phyloP scores from a whole-genome alignment of 805 yeast species.

The Suhomyces emberorum region DNA sequence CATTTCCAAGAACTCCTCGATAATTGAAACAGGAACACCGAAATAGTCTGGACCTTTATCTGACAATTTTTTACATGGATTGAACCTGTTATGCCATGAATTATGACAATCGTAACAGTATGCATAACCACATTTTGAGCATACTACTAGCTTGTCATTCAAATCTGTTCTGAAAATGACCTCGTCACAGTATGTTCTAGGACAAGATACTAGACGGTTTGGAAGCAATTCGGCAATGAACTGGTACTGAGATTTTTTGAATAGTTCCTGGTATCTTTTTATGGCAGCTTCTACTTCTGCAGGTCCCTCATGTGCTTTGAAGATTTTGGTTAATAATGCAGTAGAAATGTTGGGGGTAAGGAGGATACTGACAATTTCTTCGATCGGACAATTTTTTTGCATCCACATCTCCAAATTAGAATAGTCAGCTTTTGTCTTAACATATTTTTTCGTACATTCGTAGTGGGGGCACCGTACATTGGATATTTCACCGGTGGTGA shows the following conservation, averaged over 20 bases:
- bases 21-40: conserved; percentile 29
- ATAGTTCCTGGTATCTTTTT: conserved; percentile 38
- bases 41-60: conserved; percentile 17
- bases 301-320: conserved; percentile 11
- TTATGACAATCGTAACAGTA: conserved; percentile 56
- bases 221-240: conserved; percentile 46
- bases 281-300: conserved; percentile 15
- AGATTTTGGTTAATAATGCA: conserved; percentile 29
- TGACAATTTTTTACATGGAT: conserved; percentile 36
- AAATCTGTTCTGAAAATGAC: conserved; percentile 47
- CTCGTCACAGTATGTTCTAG: conserved; percentile 41
- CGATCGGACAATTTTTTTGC: conserved; percentile 16
- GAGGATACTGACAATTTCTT: conserved; percentile 15
- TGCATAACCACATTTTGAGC: conserved; percentile 48
- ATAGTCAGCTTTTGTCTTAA: conserved; percentile 14
- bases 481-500: conserved; percentile 47
- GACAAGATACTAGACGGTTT: conserved; percentile 48
- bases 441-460: conserved; percentile 36
- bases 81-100: conserved; percentile 59
- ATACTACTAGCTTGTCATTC: conserved; percentile 46
- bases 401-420: conserved; percentile 17
- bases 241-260: conserved; percentile 38
- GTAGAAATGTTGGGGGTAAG: conserved; percentile 41
- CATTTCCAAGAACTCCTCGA: conserved; percentile 34
- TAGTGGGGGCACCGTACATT: conserved; percentile 59